Percentiles rank a stretch among this genome's conserved stretches.
Evolutionary conservation across 1,139 yeast genomes (phyloP).

Genomic region (Debaryomycetaceae sp.): DNA sequence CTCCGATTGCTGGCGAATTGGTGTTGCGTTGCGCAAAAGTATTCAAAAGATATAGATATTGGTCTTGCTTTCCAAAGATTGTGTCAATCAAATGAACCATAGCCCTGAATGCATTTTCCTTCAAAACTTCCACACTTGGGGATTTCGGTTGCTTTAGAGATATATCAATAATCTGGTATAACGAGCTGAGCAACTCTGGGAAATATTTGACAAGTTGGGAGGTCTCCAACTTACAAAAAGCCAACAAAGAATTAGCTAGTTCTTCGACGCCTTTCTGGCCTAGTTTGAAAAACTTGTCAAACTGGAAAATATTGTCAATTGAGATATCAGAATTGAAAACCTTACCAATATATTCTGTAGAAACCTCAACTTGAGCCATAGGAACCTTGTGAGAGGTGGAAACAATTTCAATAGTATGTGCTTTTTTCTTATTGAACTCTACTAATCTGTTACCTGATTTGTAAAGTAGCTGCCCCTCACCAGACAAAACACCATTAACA

Average conservation of each 20-base stretch:
- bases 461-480: slow-evolving; percentile 48
- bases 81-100: slow-evolving; percentile 60
- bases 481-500: slow-evolving; percentile 60
- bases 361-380: slow-evolving; percentile 54
- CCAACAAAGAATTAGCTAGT: slow-evolving; percentile 37
- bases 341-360: slow-evolving; percentile 70
- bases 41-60: slow-evolving; percentile 55
- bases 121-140: slow-evolving; percentile 32
- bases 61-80: slow-evolving; percentile 65
- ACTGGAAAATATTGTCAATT: slow-evolving; percentile 56
- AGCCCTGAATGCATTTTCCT: slow-evolving; percentile 48
- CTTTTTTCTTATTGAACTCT: slow-evolving; percentile 37
- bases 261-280: slow-evolving; percentile 46
- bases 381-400: slow-evolving; percentile 33
- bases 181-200: slow-evolving; percentile 45
- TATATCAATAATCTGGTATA: slow-evolving; percentile 39
- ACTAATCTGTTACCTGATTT: slow-evolving; percentile 41
- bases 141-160: slow-evolving; percentile 20
- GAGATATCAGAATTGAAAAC: slow-evolving; percentile 59
- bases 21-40: slow-evolving; percentile 35
- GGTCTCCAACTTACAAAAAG: slow-evolving; percentile 44
- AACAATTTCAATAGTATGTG: slow-evolving; percentile 33
- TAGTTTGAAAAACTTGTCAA: slow-evolving; percentile 45
- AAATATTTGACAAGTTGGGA: slow-evolving; percentile 51
- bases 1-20: slow-evolving; percentile 50